phyloP scores from a whole-genome alignment of 164 flowering plant genomes.

The Magnolia kwangsiensis region DNA sequence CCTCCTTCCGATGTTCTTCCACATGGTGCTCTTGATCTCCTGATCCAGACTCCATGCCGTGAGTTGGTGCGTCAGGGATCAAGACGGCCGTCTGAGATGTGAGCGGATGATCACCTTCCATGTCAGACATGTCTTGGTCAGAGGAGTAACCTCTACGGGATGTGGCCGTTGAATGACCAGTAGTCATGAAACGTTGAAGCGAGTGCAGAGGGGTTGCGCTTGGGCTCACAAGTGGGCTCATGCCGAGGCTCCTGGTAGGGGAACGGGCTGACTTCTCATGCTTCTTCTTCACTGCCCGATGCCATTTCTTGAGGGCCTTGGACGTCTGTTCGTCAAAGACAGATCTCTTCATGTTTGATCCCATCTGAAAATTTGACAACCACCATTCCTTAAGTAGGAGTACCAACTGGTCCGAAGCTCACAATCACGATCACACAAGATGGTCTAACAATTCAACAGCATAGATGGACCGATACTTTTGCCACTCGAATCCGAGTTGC shows the following conservation, averaged over 20 bases:
- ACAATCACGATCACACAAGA: background rate
- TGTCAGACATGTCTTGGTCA: constrained; percentile 23
- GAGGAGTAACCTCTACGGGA: constrained; percentile 14
- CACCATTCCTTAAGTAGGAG: background rate
- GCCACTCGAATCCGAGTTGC: background rate
- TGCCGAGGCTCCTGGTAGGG: constrained; percentile 32
- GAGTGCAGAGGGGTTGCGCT: constrained; percentile 26
- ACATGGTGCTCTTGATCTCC: background rate
- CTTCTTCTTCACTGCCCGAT: constrained; percentile 55
- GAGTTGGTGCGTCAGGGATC: constrained; percentile 17
- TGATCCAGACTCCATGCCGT: constrained; percentile 7
- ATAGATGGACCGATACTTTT: too few relatives aligned
- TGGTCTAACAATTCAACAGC: too few relatives aligned
- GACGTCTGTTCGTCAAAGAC: constrained; percentile 85
- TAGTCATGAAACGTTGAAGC: constrained; percentile 19
- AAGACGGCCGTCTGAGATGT: constrained; percentile 17
- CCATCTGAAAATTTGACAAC: constrained; percentile 56
- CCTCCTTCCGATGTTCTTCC: constrained; percentile 6
- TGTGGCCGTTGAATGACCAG: constrained; percentile 14
- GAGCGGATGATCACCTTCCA: constrained; percentile 25
- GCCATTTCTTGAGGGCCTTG: constrained; percentile 83
- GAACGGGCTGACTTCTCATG: constrained; percentile 13
- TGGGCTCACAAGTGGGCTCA: constrained; percentile 25
- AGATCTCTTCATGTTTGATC: constrained; percentile 82
- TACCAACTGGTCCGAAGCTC: background rate